A percentile compares a stretch with the other conserved stretches of the same genome.
Evolutionary conservation across 129 eudicot genomes (phyloP).

Genomic region (Chrysanthemum seticuspe): DNA sequence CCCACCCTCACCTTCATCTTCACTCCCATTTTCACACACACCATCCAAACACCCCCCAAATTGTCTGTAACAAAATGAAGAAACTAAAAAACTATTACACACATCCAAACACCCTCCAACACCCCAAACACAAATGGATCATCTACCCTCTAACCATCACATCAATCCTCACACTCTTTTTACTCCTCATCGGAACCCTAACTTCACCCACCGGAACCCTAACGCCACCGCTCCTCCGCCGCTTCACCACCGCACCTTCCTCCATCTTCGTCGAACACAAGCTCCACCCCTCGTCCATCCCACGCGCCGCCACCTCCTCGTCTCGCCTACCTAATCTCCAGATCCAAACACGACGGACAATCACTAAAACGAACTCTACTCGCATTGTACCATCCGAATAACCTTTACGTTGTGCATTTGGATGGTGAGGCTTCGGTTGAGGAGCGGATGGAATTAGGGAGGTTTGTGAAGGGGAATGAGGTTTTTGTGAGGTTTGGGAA

Average conservation of each 20-base stretch:
- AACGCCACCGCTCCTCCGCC: constrained; percentile 28
- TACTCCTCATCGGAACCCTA: neutral
- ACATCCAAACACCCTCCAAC: constrained; percentile 31
- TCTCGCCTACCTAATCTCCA: constrained; percentile 78
- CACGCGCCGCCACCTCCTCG: constrained; percentile 72
- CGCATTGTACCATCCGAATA: constrained; percentile 80
- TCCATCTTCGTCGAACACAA: constrained; percentile 70
- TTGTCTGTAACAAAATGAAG: constrained; percentile 31
- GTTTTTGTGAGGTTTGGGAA: constrained; percentile 54
- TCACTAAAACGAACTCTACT: constrained; percentile 63
- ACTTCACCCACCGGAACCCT: constrained; percentile 15
- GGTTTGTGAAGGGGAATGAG: constrained; percentile 41
- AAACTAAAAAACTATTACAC: constrained; percentile 38
- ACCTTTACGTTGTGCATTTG: constrained; percentile 69
- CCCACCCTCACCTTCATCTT: neutral
- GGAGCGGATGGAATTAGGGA: constrained; percentile 54
- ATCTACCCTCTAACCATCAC: constrained; percentile 23
- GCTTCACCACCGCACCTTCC: constrained; percentile 28
- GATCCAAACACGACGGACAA: constrained; percentile 61
- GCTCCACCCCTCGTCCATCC: constrained; percentile 49
- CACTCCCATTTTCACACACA: too few relatives aligned
- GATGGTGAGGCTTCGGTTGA: constrained; percentile 67
- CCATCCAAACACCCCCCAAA: too few relatives aligned
- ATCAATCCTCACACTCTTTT: neutral
- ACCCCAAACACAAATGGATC: constrained; percentile 45